Percentiles rank a stretch among this genome's conserved stretches.
These are phyloP conservation scores for Deuterostichococcus epilithicus DNA, from an alignment of 139 green algal genomes.

Conservation along the genomic window DNA sequence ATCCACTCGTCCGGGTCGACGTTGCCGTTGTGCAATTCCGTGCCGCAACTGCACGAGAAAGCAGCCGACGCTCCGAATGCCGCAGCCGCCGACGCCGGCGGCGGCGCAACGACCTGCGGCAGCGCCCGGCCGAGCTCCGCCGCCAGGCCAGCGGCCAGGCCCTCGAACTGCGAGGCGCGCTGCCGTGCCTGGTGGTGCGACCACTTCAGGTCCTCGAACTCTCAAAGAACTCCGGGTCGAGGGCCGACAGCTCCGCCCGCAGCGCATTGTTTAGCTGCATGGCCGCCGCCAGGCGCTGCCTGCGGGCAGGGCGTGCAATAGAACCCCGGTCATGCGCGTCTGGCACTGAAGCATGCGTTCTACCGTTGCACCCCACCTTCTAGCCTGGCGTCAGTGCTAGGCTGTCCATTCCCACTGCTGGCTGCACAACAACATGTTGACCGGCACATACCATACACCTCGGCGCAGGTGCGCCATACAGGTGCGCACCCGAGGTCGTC, in stretches of 20 bases:
- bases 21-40: too few species aligned
- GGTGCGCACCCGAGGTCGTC: not conserved
- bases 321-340: not conserved
- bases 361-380: not conserved
- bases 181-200: conserved; percentile 48
- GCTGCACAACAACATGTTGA: too few species aligned
- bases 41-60: too few species aligned
- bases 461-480: not conserved
- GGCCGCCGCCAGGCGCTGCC: conserved; percentile 40
- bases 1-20: too few species aligned
- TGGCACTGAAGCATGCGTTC: not conserved
- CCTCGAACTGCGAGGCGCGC: conserved; percentile 34
- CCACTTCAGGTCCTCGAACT: conserved; percentile 71
- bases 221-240: conserved; percentile 79
- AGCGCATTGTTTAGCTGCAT: conserved; percentile 69
- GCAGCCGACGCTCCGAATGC: too few species aligned
- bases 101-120: too few species aligned
- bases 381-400: not conserved
- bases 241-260: conserved; percentile 63
- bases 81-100: too few species aligned
- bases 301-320: conserved; percentile 11
- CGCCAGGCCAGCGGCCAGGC: not conserved
- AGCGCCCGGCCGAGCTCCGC: not conserved
- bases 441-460: not conserved
- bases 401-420: too few species aligned